Conservation (phyloP, 139 green algal genomes). For the Auxenochlorella pyrenoidosa region DNA sequence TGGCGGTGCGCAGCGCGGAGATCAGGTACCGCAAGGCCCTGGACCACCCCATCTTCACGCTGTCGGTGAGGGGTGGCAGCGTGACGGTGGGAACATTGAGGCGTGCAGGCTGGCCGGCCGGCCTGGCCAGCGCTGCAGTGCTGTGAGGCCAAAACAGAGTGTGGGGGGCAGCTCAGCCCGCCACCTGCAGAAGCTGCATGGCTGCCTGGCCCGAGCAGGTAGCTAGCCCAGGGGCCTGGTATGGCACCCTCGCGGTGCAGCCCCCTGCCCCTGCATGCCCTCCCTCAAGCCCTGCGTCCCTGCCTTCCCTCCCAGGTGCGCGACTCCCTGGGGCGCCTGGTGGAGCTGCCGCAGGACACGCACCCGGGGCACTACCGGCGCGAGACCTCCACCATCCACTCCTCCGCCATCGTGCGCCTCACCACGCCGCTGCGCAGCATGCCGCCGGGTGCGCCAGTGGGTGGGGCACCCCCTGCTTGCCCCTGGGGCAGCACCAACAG, state of each 20-base stretch:
- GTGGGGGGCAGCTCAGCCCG: no score
- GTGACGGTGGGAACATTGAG: no score
- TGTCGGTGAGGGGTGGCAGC: constrained; percentile 31
- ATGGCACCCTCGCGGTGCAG: no score
- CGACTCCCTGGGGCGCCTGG: constrained; percentile 36
- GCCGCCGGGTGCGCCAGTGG: constrained; percentile 41
- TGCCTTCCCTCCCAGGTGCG: neutral
- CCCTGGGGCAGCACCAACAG: no score
- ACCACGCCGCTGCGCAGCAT: constrained; percentile 41
- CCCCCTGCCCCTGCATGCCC: no score
- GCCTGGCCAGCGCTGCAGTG: no score
- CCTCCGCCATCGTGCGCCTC: constrained; percentile 43
- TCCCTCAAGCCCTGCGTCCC: neutral
- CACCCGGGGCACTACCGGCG: constrained; percentile 47
- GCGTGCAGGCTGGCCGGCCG: no score
- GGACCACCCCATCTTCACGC: constrained; percentile 56
- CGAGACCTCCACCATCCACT: constrained; percentile 33
- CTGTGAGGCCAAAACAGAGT: no score
- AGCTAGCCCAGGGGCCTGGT: no score
- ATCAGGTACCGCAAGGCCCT: constrained; percentile 51
- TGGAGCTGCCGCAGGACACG: constrained; percentile 54
- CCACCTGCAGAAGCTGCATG: no score
- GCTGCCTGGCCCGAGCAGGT: no score
- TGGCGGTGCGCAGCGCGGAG: constrained; percentile 24
- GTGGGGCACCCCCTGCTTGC: neutral